Conservation (phyloP, 2,329 filamentous ascomycete species). For the Xylariaceae sp. region DNA sequence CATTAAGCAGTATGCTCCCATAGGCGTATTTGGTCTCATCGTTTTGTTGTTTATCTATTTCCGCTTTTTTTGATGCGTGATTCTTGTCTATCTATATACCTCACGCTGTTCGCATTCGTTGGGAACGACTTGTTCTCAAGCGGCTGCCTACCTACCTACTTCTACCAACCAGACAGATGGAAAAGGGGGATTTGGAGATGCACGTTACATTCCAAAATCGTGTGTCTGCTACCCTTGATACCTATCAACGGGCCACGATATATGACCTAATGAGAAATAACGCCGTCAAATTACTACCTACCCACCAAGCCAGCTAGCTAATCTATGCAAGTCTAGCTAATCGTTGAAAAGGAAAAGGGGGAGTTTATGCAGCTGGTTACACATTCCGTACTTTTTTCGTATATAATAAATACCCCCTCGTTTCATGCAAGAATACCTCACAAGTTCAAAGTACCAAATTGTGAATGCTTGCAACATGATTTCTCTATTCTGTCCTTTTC, state of each 20-base stretch:
- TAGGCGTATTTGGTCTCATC: conserved; percentile 74
- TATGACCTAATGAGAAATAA: too few relatives aligned
- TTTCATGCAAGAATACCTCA: neutral
- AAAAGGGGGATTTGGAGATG: neutral
- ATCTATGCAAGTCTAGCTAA: neutral
- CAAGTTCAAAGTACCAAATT: neutral
- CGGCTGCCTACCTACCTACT: neutral
- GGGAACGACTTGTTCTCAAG: neutral
- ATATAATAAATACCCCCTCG: neutral
- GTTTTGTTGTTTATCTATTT: conserved; percentile 85
- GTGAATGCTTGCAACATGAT: neutral
- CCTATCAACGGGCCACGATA: neutral
- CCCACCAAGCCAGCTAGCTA: neutral
- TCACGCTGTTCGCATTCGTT: neutral
- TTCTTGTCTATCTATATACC: neutral
- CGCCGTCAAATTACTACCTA: too few relatives aligned
- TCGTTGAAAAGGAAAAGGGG: neutral
- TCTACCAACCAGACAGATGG: neutral
- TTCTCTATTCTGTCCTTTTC: neutral
- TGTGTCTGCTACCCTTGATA: neutral
- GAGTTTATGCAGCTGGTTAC: too few relatives aligned
- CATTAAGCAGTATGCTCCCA: conserved; percentile 92
- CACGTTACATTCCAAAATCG: neutral
- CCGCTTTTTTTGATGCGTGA: conserved; percentile 69
- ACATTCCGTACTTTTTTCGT: neutral